A percentile compares a stretch with the other conserved stretches of the same genome.
These are phyloP conservation scores for Ophiostoma ulmi DNA, from an alignment of 2,329 filamentous ascomycete genomes.

Conservation along the genomic window DNA sequence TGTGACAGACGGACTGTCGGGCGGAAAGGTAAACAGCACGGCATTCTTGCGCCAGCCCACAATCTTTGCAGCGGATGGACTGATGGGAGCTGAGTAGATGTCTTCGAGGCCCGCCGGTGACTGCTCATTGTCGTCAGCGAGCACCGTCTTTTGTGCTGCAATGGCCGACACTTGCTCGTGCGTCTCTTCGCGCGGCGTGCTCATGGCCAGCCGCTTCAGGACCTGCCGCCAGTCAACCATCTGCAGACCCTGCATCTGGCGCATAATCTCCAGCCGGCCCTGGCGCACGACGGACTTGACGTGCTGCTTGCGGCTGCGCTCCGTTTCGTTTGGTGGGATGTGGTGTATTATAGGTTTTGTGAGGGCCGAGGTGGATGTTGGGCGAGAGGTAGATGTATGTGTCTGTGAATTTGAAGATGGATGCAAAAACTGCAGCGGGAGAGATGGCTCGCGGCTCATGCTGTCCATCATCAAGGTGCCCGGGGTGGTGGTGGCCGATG, in stretches of 20 bases:
- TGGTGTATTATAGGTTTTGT: constrained; percentile 30
- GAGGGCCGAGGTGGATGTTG: constrained; percentile 30
- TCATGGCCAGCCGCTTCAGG: constrained; percentile 37
- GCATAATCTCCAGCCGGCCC: constrained; percentile 36
- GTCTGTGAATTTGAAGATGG: neutral
- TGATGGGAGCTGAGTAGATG: neutral
- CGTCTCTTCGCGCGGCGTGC: constrained; percentile 31
- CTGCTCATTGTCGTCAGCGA: neutral
- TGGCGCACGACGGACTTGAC: constrained; percentile 36
- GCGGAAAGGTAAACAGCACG: constrained; percentile 31
- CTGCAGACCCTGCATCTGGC: constrained; percentile 31
- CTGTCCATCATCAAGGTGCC: constrained; percentile 29
- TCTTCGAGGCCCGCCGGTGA: neutral
- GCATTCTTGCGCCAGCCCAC: constrained; percentile 24
- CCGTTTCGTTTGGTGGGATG: constrained; percentile 27
- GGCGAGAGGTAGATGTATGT: neutral
- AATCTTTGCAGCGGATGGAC: neutral
- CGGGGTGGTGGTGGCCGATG: constrained; percentile 14
- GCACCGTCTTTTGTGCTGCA: neutral
- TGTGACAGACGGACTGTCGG: constrained; percentile 22
- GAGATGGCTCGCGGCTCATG: constrained; percentile 27
- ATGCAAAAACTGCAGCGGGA: constrained; percentile 17
- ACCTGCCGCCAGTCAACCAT: constrained; percentile 40
- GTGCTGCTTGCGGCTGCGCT: constrained; percentile 28
- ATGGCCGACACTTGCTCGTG: neutral